Percentiles rank a stretch among this genome's conserved stretches.
phyloP scores from a whole-genome alignment of 352 stramenopile species.

The Thalassiosira mediterranea region DNA sequence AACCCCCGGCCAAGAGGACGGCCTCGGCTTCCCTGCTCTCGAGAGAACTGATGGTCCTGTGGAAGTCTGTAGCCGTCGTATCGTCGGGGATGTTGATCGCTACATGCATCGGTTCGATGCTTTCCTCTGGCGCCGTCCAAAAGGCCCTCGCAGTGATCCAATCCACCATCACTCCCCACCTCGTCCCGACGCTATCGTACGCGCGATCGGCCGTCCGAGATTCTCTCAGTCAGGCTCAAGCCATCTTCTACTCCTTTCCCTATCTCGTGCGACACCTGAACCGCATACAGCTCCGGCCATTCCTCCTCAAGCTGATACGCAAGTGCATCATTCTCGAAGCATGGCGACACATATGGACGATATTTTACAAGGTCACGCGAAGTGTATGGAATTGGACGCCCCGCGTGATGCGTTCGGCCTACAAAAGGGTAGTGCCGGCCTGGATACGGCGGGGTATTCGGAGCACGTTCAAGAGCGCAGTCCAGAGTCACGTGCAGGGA shows the following conservation, averaged over 20 bases:
- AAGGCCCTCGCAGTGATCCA: too few relatives aligned
- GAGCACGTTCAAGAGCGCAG: slow-evolving; percentile 35
- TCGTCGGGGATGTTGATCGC: slow-evolving; percentile 19
- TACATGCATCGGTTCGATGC: background rate
- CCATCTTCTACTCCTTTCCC: slow-evolving; percentile 34
- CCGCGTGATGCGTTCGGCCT: background rate
- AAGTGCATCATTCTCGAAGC: slow-evolving; percentile 52
- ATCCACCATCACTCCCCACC: slow-evolving; percentile 15
- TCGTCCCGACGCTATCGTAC: slow-evolving; percentile 8
- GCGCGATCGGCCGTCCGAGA: slow-evolving; percentile 9
- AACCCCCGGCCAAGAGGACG: too few relatives aligned
- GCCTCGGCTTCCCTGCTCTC: too few relatives aligned
- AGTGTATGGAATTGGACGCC: slow-evolving; percentile 18
- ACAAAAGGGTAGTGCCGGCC: slow-evolving; percentile 14
- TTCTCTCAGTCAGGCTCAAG: slow-evolving; percentile 21
- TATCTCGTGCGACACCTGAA: slow-evolving; percentile 32
- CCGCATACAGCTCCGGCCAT: slow-evolving; percentile 15
- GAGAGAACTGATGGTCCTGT: slow-evolving; percentile 20
- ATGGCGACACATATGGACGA: slow-evolving; percentile 46
- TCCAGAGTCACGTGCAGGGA: slow-evolving; percentile 36
- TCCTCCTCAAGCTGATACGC: slow-evolving; percentile 24
- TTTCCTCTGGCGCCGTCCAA: too few relatives aligned
- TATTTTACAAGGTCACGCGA: slow-evolving; percentile 23
- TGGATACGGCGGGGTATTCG: slow-evolving; percentile 39
- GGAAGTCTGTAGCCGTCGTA: slow-evolving; percentile 27